Evolutionary conservation across 495 filamentous ascomycete species (phyloP), one percentile per base, ranked within the genome.

Genomic region (Neurospora tetraspora): DNA sequence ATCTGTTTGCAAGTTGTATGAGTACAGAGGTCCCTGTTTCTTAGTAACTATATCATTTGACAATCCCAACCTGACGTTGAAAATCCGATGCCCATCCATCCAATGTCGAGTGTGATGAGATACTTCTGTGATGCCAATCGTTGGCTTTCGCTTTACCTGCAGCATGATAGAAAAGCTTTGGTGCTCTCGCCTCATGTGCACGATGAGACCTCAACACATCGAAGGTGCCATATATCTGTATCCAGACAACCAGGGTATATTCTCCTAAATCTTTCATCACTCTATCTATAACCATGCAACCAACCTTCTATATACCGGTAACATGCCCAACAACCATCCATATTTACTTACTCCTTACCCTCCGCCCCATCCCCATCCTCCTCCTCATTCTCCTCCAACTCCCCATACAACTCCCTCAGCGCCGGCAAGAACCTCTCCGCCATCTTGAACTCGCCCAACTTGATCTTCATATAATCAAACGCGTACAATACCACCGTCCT

Each of bases 401-500:
- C 53, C 14, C 31, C 31, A 65, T 65, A 65, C 53, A 65, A 36
- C 53, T 65, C 53, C 53, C 53, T 65, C 53, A 97, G 70, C 5
- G 92, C 91, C 0, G 91, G 91, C 45, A 90, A 81, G 76, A 92
- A 96, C 20, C 86, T 86, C 77, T 92, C 89, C n/a, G 96, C 86
- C 74, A 91, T 83, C 71, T 87, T 87, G 72, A 98, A 92, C 76
- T 98, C 93, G 8, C 91, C 87, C 12, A 98, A 85, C 80, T 89
- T 90, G 45, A 97, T 86, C 12, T 89, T 84, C 92, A 98, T 97
- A 74, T 92, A 89, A 78, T 99, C 96, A 82, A 97, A 97, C 0
- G 92, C 93, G n/a, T 93, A 86, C 38, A 91, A 85, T 59, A 94
- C 84, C 53, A 65, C 53, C 27, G 27, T 73, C 37, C 20, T n/a